phyloP scores from a whole-genome alignment of 495 filamentous ascomycete species.

The Geoglossum glabrum region DNA sequence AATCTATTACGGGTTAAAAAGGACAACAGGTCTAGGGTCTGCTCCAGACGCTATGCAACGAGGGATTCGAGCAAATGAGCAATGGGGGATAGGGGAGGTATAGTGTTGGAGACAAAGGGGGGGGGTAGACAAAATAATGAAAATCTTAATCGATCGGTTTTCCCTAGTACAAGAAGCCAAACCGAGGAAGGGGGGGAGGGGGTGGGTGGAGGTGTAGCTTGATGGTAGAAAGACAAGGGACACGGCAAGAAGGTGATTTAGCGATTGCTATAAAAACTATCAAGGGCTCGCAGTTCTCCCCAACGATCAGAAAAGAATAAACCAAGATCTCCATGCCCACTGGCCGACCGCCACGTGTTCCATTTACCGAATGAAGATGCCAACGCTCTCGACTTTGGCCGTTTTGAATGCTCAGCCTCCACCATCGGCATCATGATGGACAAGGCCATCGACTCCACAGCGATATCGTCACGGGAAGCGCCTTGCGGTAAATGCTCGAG shows the following conservation, averaged over 20 bases:
- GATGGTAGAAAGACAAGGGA: not conserved
- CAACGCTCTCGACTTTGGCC: not conserved
- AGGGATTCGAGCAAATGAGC: too few species aligned
- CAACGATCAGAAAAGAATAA: not conserved
- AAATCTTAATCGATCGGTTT: not conserved
- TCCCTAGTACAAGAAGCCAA: not conserved
- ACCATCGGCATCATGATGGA: not conserved
- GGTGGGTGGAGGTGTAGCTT: not conserved
- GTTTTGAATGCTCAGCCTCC: not conserved
- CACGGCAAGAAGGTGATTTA: not conserved
- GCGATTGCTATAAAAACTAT: not conserved
- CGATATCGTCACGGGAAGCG: not conserved
- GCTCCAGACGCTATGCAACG: not conserved
- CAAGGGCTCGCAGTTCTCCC: not conserved
- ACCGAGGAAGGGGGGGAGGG: not conserved
- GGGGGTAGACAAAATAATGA: not conserved
- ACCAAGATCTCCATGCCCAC: not conserved
- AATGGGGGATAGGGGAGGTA: not conserved
- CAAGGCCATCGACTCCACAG: conserved; percentile 1
- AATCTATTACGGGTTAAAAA: not conserved
- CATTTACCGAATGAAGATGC: not conserved
- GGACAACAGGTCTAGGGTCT: not conserved
- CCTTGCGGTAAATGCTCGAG: conserved; percentile 28
- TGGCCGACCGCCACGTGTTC: conserved; percentile 1
- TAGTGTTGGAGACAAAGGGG: not conserved